phyloP scores from a whole-genome alignment of 441 rosid species.

The Sinapis alba region DNA sequence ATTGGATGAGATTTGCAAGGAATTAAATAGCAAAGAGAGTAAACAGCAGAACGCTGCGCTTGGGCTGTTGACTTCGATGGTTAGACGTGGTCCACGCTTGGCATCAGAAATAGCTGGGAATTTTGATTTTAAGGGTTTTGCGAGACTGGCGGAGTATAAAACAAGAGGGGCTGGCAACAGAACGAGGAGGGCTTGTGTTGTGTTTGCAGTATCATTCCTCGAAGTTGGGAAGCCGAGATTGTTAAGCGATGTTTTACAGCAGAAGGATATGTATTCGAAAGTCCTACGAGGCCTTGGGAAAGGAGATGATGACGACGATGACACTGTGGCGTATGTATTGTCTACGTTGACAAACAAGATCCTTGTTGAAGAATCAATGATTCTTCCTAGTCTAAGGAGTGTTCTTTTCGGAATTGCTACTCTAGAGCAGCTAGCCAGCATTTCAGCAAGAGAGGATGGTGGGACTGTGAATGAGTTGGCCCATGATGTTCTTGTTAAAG shows the following conservation, averaged over 20 bases:
- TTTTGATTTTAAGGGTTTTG: slow-evolving; percentile 78
- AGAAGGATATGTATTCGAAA: slow-evolving; percentile 84
- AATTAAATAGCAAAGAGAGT: slow-evolving; percentile 67
- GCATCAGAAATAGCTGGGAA: slow-evolving; percentile 83
- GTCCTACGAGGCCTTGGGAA: slow-evolving; percentile 74
- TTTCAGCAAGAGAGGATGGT: slow-evolving; percentile 69
- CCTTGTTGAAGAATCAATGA: slow-evolving; percentile 71
- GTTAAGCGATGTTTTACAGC: slow-evolving; percentile 78
- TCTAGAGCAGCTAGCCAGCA: slow-evolving; percentile 70
- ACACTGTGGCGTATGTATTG: slow-evolving; percentile 62
- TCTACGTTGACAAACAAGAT: slow-evolving; percentile 64
- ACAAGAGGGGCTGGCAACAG: slow-evolving; percentile 49
- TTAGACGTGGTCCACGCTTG: slow-evolving; percentile 76
- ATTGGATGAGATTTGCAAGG: slow-evolving; percentile 61
- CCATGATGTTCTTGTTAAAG: slow-evolving; percentile 63
- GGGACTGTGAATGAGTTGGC: slow-evolving; percentile 67
- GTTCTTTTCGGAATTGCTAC: slow-evolving; percentile 88
- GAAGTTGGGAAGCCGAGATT: slow-evolving; percentile 85
- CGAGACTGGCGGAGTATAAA: slow-evolving; percentile 62
- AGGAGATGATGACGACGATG: slow-evolving; percentile 62
- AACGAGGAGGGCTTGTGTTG: slow-evolving; percentile 73
- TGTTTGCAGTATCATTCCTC: slow-evolving; percentile 88
- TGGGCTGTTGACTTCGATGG: slow-evolving; percentile 63
- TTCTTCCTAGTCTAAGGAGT: slow-evolving; percentile 84
- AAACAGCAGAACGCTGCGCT: slow-evolving; percentile 83